A percentile compares a stretch with the other conserved stretches of the same genome.
Evolutionary conservation across 148 eudicot species (phyloP).

Genomic region (Bassia scoparia): DNA sequence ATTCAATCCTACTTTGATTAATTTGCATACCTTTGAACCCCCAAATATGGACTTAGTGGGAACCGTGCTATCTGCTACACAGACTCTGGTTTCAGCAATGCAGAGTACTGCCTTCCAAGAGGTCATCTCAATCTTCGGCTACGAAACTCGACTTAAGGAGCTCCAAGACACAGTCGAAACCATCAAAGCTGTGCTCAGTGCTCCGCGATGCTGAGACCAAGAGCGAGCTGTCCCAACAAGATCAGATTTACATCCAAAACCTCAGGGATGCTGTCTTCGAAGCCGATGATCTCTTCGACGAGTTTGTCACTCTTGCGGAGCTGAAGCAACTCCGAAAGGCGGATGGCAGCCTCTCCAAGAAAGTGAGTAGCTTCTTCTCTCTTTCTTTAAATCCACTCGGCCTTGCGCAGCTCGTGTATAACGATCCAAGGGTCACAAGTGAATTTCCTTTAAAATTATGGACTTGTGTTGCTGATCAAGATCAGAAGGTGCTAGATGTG

Average conservation of each 20-base stretch:
- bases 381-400: background rate
- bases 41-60: background rate
- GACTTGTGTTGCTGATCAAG: slow-evolving; percentile 25
- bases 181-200: background rate
- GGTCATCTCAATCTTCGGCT: background rate
- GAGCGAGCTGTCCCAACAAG: background rate
- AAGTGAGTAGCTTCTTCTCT: background rate
- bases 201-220: background rate
- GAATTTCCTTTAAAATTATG: slow-evolving; percentile 26
- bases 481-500: slow-evolving; percentile 1
- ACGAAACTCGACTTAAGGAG: background rate
- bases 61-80: background rate
- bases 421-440: slow-evolving; percentile 10
- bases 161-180: background rate
- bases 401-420: slow-evolving; percentile 22
- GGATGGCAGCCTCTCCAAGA: background rate
- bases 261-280: background rate
- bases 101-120: background rate
- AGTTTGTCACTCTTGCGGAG: slow-evolving; percentile 6
- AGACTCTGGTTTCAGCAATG: background rate
- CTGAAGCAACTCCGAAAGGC: background rate
- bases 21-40: background rate
- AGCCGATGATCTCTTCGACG: background rate
- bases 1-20: no score
- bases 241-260: background rate